Conservation (phyloP, 2,329 filamentous ascomycete species). For the Celoporthe dispersa region DNA sequence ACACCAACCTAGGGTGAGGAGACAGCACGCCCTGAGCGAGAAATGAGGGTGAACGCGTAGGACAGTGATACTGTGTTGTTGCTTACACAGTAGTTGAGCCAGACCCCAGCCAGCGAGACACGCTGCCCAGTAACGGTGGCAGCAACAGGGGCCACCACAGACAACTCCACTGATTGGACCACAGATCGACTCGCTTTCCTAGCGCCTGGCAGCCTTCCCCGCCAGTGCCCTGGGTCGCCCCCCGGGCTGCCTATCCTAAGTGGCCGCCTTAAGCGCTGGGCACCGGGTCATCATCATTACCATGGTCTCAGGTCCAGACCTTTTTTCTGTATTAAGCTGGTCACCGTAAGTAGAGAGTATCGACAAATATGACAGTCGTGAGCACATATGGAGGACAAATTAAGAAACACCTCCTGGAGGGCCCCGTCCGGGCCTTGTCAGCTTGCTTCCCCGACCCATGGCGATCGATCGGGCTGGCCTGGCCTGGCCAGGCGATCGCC, state of each 20-base stretch:
- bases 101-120: background rate
- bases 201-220: slow-evolving; percentile 2
- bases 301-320: background rate
- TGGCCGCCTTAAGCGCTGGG: slow-evolving; percentile 12
- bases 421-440: background rate
- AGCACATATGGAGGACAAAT: background rate
- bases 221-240: background rate
- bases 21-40: background rate
- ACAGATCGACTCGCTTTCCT: background rate
- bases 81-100: background rate
- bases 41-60: too few relatives aligned
- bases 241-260: slow-evolving; percentile 1
- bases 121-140: background rate
- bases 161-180: slow-evolving; percentile 2
- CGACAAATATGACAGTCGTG: background rate
- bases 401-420: background rate
- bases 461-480: background rate
- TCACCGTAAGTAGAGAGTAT: background rate
- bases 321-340: background rate
- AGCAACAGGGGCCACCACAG: background rate
- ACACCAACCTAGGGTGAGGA: background rate
- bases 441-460: background rate
- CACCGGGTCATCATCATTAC: background rate
- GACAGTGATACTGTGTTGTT: background rate
- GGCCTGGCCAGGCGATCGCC: background rate